Conservation (phyloP, 805 yeast genomes). For the Monosporozyma aerobia region DNA sequence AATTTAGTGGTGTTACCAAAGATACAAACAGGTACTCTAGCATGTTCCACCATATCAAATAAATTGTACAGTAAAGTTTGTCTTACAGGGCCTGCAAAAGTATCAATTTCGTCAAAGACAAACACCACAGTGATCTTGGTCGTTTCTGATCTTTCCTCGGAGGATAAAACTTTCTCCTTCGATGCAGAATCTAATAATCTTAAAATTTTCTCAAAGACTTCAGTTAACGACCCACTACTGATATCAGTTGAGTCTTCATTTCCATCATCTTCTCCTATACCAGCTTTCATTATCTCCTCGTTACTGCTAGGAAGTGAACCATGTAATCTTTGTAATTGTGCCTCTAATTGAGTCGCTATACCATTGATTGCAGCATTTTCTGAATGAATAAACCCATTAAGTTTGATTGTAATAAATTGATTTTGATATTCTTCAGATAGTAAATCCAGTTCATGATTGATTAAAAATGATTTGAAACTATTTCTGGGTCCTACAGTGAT, state of each 20-base stretch:
- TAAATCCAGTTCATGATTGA: slow-evolving; percentile 46
- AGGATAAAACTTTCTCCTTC: slow-evolving; percentile 1
- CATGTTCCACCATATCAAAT: slow-evolving; percentile 73
- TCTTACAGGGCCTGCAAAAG: slow-evolving; percentile 58
- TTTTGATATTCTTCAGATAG: slow-evolving; percentile 34
- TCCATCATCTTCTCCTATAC: background rate
- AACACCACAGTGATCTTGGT: slow-evolving; percentile 55
- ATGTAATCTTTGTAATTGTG: slow-evolving; percentile 30
- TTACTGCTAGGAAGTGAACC: slow-evolving; percentile 8
- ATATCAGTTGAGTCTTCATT: slow-evolving; percentile 17
- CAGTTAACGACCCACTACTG: slow-evolving; percentile 46
- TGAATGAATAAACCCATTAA: slow-evolving; percentile 64
- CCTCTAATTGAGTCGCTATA: slow-evolving; percentile 75
- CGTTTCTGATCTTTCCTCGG: slow-evolving; percentile 12
- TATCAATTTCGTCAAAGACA: slow-evolving; percentile 77
- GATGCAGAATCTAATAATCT: slow-evolving; percentile 37
- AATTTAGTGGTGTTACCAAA: slow-evolving; percentile 71
- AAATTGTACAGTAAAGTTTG: slow-evolving; percentile 83
- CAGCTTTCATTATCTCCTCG: slow-evolving; percentile 3
- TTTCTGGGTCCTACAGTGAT: slow-evolving; percentile 73
- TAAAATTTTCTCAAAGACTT: slow-evolving; percentile 52
- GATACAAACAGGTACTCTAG: slow-evolving; percentile 66
- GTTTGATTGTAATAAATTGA: slow-evolving; percentile 50
- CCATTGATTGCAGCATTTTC: slow-evolving; percentile 76
- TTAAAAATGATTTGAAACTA: slow-evolving; percentile 61